phyloP scores from a whole-genome alignment of 129 eudicot genomes.

The Artemisia annua region DNA sequence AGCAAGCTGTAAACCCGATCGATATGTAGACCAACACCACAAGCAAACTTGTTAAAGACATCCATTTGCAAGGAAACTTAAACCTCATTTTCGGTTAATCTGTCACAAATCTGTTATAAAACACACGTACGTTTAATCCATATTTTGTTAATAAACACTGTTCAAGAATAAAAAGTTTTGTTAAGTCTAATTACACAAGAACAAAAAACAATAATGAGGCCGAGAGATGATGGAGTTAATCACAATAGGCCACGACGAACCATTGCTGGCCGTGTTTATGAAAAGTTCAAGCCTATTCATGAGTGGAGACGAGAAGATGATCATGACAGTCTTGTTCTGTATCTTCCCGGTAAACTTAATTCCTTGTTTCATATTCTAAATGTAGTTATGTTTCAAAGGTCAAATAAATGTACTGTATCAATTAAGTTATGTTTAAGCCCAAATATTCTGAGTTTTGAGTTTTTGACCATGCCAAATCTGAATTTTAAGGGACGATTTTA shows the following conservation, averaged over 20 bases:
- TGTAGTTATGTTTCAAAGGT: too few relatives aligned
- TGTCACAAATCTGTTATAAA: too few relatives aligned
- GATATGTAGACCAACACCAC: neutral
- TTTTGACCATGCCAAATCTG: too few relatives aligned
- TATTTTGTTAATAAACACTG: neutral
- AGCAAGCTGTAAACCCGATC: too few relatives aligned
- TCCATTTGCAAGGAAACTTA: constrained; percentile 21
- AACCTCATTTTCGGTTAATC: constrained; percentile 16
- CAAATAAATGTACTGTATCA: too few relatives aligned
- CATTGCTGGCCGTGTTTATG: constrained; percentile 38
- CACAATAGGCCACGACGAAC: constrained; percentile 21
- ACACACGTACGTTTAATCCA: neutral
- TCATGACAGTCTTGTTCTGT: constrained; percentile 34
- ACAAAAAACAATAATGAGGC: constrained; percentile 39
- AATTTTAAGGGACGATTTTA: too few relatives aligned
- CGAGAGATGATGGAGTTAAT: constrained; percentile 24
- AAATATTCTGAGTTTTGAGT: too few relatives aligned
- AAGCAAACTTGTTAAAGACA: constrained; percentile 15
- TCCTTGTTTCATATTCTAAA: too few relatives aligned
- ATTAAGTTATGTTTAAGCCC: too few relatives aligned
- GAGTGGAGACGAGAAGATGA: constrained; percentile 58
- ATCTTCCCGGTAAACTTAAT: constrained; percentile 53
- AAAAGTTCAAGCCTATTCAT: constrained; percentile 54
- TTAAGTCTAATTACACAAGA: neutral
- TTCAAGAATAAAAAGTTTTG: neutral